Percentiles rank a stretch among this genome's conserved stretches.
phyloP scores from a whole-genome alignment of 371 early-diverging fungal species.

The Actinomucor elegans region DNA sequence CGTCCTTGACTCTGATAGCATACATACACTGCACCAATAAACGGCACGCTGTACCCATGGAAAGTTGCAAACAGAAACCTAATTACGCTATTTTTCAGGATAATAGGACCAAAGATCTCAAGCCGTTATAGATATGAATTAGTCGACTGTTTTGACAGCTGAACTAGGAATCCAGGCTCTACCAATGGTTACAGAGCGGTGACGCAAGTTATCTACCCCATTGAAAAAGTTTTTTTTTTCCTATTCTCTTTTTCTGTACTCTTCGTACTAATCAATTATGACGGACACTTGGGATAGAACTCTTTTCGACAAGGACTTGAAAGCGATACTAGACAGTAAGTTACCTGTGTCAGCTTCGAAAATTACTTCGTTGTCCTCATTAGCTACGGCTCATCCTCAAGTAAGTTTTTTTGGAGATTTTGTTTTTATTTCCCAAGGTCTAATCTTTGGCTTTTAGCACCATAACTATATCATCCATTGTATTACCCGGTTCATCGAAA shows the following conservation, averaged over 20 bases:
- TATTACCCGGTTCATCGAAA: slow-evolving; percentile 55
- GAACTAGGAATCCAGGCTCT: too few relatives aligned
- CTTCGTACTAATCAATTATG: slow-evolving; percentile 22
- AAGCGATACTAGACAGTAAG: slow-evolving; percentile 51
- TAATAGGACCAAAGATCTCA: too few relatives aligned
- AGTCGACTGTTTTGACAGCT: too few relatives aligned
- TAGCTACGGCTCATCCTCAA: slow-evolving; percentile 58
- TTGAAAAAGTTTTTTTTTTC: not conserved
- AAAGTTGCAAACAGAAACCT: too few relatives aligned
- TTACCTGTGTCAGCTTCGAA: slow-evolving; percentile 66
- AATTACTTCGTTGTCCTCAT: slow-evolving; percentile 51
- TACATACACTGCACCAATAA: too few relatives aligned
- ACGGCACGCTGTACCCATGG: too few relatives aligned
- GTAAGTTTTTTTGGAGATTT: slow-evolving; percentile 25
- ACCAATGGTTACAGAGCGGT: too few relatives aligned
- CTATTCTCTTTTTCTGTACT: not conserved
- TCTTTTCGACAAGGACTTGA: slow-evolving; percentile 61
- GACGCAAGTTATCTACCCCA: too few relatives aligned
- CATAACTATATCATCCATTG: slow-evolving; percentile 58
- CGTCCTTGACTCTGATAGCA: too few relatives aligned
- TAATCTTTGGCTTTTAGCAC: slow-evolving; percentile 43
- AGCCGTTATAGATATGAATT: too few relatives aligned
- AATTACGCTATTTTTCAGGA: too few relatives aligned
- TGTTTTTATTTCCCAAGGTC: not conserved
- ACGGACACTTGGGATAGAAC: slow-evolving; percentile 47